These are phyloP conservation scores for Xylaria curta DNA, from an alignment of 495 filamentous ascomycete genomes.

Conservation along the genomic window DNA sequence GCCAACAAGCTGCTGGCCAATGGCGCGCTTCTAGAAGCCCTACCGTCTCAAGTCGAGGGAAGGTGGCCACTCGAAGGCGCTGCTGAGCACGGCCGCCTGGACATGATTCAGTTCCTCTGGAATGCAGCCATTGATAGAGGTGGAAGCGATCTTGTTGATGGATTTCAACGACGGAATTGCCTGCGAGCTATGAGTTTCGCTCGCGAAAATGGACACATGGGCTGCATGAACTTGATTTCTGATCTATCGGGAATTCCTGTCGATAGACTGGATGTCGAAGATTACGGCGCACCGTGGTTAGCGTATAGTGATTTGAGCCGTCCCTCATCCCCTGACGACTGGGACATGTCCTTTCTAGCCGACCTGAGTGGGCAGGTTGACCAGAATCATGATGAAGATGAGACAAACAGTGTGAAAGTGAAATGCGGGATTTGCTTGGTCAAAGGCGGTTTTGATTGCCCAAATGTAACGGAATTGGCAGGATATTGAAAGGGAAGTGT, in stretches of 20 bases:
- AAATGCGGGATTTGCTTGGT: no score
- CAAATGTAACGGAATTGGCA: no score
- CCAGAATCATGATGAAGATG: neutral
- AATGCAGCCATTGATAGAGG: conserved; percentile 24
- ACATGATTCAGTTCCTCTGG: conserved; percentile 52
- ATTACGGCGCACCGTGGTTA: conserved; percentile 24
- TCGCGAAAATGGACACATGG: conserved; percentile 25
- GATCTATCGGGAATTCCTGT: conserved; percentile 14
- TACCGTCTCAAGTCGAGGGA: conserved; percentile 36
- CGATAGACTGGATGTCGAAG: conserved; percentile 21
- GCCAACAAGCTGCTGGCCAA: conserved; percentile 33
- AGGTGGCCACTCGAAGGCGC: conserved; percentile 54
- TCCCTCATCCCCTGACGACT: neutral
- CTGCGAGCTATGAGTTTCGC: conserved; percentile 32
- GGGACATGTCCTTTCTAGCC: neutral
- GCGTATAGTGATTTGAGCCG: conserved; percentile 14
- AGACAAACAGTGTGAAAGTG: neutral
- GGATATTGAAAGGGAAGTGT: no score
- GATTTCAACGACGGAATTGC: conserved; percentile 29
- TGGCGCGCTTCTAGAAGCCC: conserved; percentile 30
- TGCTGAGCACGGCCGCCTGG: conserved; percentile 52
- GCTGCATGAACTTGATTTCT: conserved; percentile 24
- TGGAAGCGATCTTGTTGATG: neutral
- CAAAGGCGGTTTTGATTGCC: no score
- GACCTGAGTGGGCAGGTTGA: neutral